These are phyloP conservation scores for Apiospora marii DNA, from an alignment of 2,329 filamentous ascomycete species.

Conservation along the genomic window DNA sequence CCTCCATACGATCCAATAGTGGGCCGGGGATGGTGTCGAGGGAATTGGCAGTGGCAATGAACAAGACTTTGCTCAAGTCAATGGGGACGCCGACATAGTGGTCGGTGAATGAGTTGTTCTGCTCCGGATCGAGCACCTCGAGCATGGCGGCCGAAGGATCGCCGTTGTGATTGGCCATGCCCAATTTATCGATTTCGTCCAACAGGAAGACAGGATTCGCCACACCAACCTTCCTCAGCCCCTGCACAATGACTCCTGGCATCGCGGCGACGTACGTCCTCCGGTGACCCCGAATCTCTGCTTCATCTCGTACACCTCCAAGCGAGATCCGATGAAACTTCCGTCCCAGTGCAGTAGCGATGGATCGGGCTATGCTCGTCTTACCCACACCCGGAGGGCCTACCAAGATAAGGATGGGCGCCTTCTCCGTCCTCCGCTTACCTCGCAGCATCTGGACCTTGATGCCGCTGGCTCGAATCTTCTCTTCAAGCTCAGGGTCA, in stretches of 20 bases:
- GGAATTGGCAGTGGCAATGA: conserved; percentile 96
- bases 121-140: conserved; percentile 95
- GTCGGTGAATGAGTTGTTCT: conserved; percentile 93
- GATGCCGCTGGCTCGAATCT: conserved; percentile 56
- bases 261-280: conserved; percentile 98
- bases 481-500: conserved; percentile 49
- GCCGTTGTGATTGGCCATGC: conserved; percentile 88
- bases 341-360: conserved; percentile 88
- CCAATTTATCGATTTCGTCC: conserved; percentile 98
- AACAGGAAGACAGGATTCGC: conserved; percentile 94
- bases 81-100: conserved; percentile 97
- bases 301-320: conserved; percentile 93
- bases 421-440: conserved; percentile 91
- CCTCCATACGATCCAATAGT: conserved; percentile 96
- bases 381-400: conserved; percentile 96
- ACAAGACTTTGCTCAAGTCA: conserved; percentile 94
- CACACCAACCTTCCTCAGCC: conserved; percentile 93
- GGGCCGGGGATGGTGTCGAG: conserved; percentile 95
- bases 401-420: conserved; percentile 90
- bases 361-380: conserved; percentile 91
- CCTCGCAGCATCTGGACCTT: conserved; percentile 80
- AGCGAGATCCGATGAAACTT: conserved; percentile 98
- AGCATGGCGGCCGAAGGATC: conserved; percentile 98
- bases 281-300: conserved; percentile 93
- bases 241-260: conserved; percentile 94